phyloP scores from a whole-genome alignment of 2,329 filamentous ascomycete species.

The Microcera coccophila region DNA sequence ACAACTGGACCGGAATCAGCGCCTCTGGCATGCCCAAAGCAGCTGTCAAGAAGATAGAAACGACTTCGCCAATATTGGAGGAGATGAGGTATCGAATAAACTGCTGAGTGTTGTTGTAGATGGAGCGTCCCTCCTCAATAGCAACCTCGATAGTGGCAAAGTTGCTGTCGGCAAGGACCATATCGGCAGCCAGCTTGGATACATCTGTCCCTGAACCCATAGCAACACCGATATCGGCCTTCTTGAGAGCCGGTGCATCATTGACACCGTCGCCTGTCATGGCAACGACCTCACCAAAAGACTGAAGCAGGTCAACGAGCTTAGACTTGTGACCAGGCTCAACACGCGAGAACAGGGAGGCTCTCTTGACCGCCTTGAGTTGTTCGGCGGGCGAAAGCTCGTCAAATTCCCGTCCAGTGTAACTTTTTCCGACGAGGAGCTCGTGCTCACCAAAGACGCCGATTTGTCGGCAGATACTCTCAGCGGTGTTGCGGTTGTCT shows the following conservation, averaged over 20 bases:
- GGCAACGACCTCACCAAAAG: slow-evolving; percentile 87
- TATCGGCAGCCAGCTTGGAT: slow-evolving; percentile 92
- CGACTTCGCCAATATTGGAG: slow-evolving; percentile 97
- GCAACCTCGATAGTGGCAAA: slow-evolving; percentile 96
- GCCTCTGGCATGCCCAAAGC: slow-evolving; percentile 97
- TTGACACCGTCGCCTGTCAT: slow-evolving; percentile 99
- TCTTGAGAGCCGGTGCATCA: slow-evolving; percentile 95
- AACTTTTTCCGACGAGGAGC: slow-evolving; percentile 87
- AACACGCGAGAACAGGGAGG: slow-evolving; percentile 91
- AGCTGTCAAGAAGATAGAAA: slow-evolving; percentile 97
- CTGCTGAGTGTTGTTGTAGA: slow-evolving; percentile 99
- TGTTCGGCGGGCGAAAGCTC: slow-evolving; percentile 74
- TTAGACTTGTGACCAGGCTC: slow-evolving; percentile 97
- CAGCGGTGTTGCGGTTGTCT: slow-evolving; percentile 95
- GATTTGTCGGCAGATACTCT: slow-evolving; percentile 96
- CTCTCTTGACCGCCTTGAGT: slow-evolving; percentile 76
- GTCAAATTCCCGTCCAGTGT: slow-evolving; percentile 92
- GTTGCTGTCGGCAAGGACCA: slow-evolving; percentile 98
- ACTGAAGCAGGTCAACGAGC: slow-evolving; percentile 92
- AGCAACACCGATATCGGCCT: slow-evolving; percentile 96
- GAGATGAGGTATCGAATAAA: slow-evolving; percentile 99
- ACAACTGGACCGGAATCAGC: slow-evolving; percentile 90
- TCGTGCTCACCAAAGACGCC: slow-evolving; percentile 83
- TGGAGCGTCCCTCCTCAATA: slow-evolving; percentile 93
- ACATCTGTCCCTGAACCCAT: slow-evolving; percentile 99